A percentile compares a stretch with the other conserved stretches of the same genome.
Evolutionary conservation across 805 yeast species (phyloP).

Genomic region (Grigorovia humatica): DNA sequence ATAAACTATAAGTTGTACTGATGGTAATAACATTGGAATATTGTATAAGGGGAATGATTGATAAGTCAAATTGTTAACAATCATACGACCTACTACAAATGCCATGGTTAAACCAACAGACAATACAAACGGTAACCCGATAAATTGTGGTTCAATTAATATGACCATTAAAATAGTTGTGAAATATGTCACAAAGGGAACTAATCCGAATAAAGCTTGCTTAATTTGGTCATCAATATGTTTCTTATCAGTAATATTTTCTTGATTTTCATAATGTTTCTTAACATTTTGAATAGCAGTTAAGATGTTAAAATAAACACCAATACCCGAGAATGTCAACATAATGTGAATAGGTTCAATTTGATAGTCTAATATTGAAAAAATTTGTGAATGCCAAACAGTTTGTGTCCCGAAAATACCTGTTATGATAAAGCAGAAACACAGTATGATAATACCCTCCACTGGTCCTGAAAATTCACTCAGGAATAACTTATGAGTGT

Average conservation of each 20-base stretch:
- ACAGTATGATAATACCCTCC: constrained; percentile 72
- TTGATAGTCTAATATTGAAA: constrained; percentile 16
- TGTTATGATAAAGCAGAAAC: constrained; percentile 45
- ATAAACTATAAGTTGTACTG: constrained; percentile 33
- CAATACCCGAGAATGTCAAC: constrained; percentile 48
- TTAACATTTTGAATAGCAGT: constrained; percentile 59
- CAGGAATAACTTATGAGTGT: constrained; percentile 73
- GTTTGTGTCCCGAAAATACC: constrained; percentile 60
- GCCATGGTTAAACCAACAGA: constrained; percentile 74
- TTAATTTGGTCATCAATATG: constrained; percentile 13
- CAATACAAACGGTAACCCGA: constrained; percentile 48
- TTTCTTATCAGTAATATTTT: constrained; percentile 13
- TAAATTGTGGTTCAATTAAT: constrained; percentile 39
- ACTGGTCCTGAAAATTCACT: constrained; percentile 89
- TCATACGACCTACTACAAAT: constrained; percentile 80
- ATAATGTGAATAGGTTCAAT: constrained; percentile 38
- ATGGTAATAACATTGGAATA: constrained; percentile 61
- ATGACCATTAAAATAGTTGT: constrained; percentile 38
- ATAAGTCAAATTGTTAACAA: constrained; percentile 73
- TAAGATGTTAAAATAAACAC: constrained; percentile 53
- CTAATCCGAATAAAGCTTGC: constrained; percentile 42
- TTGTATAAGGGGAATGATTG: constrained; percentile 70
- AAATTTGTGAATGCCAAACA: constrained; percentile 45
- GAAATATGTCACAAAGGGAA: constrained; percentile 62
- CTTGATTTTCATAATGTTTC: constrained; percentile 32